A percentile compares a stretch with the other conserved stretches of the same genome.
Evolutionary conservation across 1,284 basidiomycete species (phyloP).

Genomic region (Wolfiporia cocos): DNA sequence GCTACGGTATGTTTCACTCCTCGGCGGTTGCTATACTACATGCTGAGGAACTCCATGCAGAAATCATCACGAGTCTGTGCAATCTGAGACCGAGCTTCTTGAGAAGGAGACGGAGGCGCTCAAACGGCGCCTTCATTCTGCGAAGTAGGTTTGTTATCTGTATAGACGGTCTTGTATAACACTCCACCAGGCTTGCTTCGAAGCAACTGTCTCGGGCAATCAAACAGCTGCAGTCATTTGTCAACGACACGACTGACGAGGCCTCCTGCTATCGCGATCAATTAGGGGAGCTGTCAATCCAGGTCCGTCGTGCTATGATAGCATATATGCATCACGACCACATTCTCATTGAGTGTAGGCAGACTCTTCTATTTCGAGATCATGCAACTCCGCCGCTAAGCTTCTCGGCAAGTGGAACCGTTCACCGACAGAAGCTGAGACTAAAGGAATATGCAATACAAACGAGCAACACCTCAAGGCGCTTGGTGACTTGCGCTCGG

Average conservation of each 20-base stretch:
- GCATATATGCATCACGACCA: no score
- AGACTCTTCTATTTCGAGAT: neutral
- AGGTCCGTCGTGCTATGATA: slow-evolving; percentile 8
- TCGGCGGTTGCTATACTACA: no score
- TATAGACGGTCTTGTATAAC: neutral
- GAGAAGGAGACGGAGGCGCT: slow-evolving; percentile 13
- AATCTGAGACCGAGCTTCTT: slow-evolving; percentile 14
- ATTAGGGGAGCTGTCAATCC: slow-evolving; percentile 13
- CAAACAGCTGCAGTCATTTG: slow-evolving; percentile 5
- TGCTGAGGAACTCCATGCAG: no score
- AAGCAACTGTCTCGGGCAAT: slow-evolving; percentile 12
- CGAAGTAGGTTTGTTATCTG: slow-evolving; percentile 12
- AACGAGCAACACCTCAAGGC: no score
- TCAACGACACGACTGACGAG: slow-evolving; percentile 7
- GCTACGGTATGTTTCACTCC: no score
- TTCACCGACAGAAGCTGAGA: no score
- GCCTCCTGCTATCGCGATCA: slow-evolving; percentile 8
- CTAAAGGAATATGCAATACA: no score
- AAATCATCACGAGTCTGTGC: no score
- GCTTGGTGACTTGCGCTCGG: neutral
- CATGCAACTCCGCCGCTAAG: neutral
- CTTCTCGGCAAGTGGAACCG: no score
- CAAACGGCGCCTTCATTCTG: slow-evolving; percentile 11
- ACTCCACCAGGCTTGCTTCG: slow-evolving; percentile 13
- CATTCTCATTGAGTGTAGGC: neutral